Percentiles rank a stretch among this genome's conserved stretches.
Conservation (phyloP, 106 monocot genomes). For the Dendrobium catenatum region DNA sequence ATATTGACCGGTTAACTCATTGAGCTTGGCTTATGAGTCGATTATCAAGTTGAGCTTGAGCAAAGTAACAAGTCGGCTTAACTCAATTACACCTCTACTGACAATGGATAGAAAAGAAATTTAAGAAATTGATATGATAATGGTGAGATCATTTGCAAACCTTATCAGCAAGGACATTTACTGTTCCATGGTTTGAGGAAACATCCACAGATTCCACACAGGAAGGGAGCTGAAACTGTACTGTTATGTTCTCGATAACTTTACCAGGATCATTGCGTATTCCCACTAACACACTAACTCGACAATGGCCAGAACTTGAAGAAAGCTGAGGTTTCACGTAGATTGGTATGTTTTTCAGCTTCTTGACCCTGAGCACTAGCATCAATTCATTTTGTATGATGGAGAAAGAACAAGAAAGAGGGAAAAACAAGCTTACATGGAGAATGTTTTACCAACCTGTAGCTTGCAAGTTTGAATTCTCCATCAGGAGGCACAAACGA, state of each 20-base stretch:
- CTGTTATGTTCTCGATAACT: conserved; percentile 45
- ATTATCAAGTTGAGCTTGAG: too few species aligned
- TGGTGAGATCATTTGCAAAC: conserved; percentile 16
- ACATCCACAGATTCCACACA: conserved; percentile 62
- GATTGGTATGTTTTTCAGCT: conserved; percentile 71
- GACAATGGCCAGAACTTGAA: conserved; percentile 63
- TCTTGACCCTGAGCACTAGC: conserved; percentile 52
- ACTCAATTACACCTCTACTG: too few species aligned
- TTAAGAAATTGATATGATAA: too few species aligned
- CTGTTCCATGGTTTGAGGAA: conserved; percentile 76
- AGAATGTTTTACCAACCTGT: conserved; percentile 32
- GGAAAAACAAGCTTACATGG: not conserved
- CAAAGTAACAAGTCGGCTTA: too few species aligned
- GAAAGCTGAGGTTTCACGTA: conserved; percentile 88
- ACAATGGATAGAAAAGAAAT: too few species aligned
- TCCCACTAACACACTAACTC: conserved; percentile 68
- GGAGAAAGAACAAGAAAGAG: not conserved
- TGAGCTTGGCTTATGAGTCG: too few species aligned
- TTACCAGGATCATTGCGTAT: conserved; percentile 88
- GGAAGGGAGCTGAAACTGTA: conserved; percentile 69
- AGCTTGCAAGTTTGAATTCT: conserved; percentile 71
- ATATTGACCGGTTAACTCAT: too few species aligned
- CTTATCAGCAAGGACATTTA: conserved; percentile 77
- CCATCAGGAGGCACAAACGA: conserved; percentile 90
- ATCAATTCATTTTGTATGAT: not conserved